Evolutionary conservation across 257 asterid species (phyloP).

Genomic region (Verbascum thapsus): DNA sequence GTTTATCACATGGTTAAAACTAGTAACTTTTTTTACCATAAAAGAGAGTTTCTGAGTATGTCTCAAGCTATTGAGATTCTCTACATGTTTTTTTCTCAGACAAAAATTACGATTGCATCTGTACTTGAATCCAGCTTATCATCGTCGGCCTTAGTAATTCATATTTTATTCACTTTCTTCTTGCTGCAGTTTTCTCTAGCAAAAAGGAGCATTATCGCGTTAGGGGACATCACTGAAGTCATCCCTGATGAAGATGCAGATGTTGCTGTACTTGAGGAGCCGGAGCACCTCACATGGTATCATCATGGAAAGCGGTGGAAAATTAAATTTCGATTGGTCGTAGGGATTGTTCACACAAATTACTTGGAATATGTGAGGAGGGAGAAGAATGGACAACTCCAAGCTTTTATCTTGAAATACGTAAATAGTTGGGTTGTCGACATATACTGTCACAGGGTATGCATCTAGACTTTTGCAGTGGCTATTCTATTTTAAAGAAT

Average conservation of each 20-base stretch:
- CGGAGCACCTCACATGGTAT: slow-evolving; percentile 99
- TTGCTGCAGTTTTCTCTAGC: slow-evolving; percentile 70
- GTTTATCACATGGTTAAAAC: background rate
- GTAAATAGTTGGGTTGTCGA: slow-evolving; percentile 86
- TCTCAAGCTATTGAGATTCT: background rate
- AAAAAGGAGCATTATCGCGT: slow-evolving; percentile 91
- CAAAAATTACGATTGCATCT: slow-evolving; percentile 5
- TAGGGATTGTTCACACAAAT: slow-evolving; percentile 95
- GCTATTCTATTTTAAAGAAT: no score
- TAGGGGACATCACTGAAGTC: slow-evolving; percentile 86
- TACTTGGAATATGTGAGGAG: slow-evolving; percentile 89
- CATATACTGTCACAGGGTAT: slow-evolving; percentile 93
- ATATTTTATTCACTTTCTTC: slow-evolving; percentile 18
- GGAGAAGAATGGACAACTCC: slow-evolving; percentile 74
- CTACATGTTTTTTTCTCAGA: background rate
- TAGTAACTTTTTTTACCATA: background rate
- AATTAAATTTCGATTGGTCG: slow-evolving; percentile 70
- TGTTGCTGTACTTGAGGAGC: slow-evolving; percentile 97
- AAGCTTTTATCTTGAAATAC: slow-evolving; percentile 76
- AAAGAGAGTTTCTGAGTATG: background rate
- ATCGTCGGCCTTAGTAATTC: slow-evolving; percentile 12
- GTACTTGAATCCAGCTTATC: background rate
- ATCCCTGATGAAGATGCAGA: slow-evolving; percentile 94
- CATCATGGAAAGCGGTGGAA: slow-evolving; percentile 99
- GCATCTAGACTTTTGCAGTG: no score